Evolutionary conservation across 768 basidiomycete species (phyloP), one percentile per base, ranked within the genome.

Genomic region (Brasilioporus rufonigricans): DNA sequence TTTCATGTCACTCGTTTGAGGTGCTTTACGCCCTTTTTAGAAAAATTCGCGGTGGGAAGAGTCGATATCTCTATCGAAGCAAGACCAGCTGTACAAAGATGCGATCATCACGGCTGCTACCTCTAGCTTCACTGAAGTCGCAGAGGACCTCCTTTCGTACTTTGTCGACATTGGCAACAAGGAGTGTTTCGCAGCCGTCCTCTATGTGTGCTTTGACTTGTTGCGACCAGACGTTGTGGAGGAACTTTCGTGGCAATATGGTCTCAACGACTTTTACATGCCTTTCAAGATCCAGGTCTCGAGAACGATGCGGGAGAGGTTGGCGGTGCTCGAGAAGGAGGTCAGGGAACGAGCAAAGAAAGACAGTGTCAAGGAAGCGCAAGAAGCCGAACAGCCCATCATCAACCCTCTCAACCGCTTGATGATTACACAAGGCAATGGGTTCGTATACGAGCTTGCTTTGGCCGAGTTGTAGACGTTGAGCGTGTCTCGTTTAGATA

Each of bases 131-230:
- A 88, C 82, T 3, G 91, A 97, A 53, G 89, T 98, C 31, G 91
- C 94, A 5, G 96, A 99, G 71, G 97, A 98, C 48, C 79, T 98
- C 18, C 78, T 98, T 24, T 87, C 88, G 5, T 98, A 98, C 77
- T 99, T 98, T 68, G 94, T 97, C 53, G 91, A 93, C 73, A 98
- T 99, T 60, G 97, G 97, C 32, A 96, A 96, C 81, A 95, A 94
- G 75, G 97, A 99, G 69, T 96, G 93, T 73, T 99, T 96, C 71
- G 89, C 93, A 0, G 92, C 89, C 1, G 76, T 89, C 58, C 82
- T 98, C 23, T 98, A 86, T 63, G 81, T 89, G 49, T 97, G 94
- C 77, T 99, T 94, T 76, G 96, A 99, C 73, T 80, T 98, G n/a
- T 75, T 98, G 50, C 87, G 92, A 43, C 82, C 93, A 3, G 96